Evolutionary conservation across 2,329 filamentous ascomycete species (phyloP).

Genomic region (Hansfordia pulvinata): DNA sequence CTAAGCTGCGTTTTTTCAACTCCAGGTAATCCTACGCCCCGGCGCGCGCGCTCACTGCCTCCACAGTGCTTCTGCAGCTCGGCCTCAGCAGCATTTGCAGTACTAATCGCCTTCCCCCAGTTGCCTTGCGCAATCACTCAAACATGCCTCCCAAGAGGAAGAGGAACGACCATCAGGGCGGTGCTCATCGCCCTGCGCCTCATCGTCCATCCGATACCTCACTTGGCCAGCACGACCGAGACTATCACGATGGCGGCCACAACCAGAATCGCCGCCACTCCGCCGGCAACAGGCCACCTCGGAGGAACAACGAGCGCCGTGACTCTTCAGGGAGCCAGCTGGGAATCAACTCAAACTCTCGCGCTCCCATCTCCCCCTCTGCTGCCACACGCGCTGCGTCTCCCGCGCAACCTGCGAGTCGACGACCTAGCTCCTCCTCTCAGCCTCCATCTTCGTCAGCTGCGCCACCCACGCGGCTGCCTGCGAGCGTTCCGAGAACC

Average conservation of each 20-base stretch:
- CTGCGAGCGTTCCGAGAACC: constrained; percentile 11
- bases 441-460: constrained; percentile 14
- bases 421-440: constrained; percentile 24
- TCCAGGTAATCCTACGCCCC: too few species aligned
- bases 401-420: constrained; percentile 16
- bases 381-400: constrained; percentile 12
- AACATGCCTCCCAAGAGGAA: constrained; percentile 48
- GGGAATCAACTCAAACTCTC: constrained; percentile 11
- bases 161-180: constrained; percentile 38
- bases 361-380: not conserved
- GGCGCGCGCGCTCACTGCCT: too few species aligned
- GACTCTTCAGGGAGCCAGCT: constrained; percentile 30
- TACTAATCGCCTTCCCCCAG: constrained; percentile 1
- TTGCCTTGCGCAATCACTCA: too few species aligned
- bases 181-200: constrained; percentile 41
- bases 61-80: too few species aligned
- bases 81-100: too few species aligned
- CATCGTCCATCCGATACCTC: constrained; percentile 45
- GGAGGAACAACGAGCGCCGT: constrained; percentile 33
- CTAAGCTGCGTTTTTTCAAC: too few species aligned
- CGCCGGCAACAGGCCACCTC: constrained; percentile 28
- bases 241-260: constrained; percentile 25
- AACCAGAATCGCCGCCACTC: constrained; percentile 22
- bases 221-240: constrained; percentile 44
- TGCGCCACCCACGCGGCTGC: constrained; percentile 6